Base-by-base conservation (phyloP, 2,329 filamentous ascomycete genomes). In the Cladobotryum mycophilum region DNA sequence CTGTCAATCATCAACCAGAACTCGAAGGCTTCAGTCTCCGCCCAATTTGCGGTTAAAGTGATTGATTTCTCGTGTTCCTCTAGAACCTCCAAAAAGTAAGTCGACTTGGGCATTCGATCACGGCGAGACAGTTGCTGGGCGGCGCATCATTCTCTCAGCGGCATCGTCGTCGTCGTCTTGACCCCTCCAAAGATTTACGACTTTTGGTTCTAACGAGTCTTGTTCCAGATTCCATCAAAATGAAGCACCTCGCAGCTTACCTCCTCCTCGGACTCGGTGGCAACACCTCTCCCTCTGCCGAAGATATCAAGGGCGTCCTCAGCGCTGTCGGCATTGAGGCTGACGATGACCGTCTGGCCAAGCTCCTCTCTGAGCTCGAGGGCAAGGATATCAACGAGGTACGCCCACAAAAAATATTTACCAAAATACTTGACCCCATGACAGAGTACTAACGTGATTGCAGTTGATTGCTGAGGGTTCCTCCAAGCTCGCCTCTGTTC, bases 191-290 rank as follows among this genome's bases (percentile, higher is more conserved):
- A 9, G 3, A 41, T 15, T 45, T 17, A 17, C 30, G 20, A 8
- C 36, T 7, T 6, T n/a, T 14, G 14, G 33, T 53, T 18, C 14
- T 46, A 49, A 53, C 48, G 36, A 38, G 20, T 18, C 30, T 12
- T 38, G 25, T 34, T 33, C 20, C 48, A 51, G 44, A 49, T 47
- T 49, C 41, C 35, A 64, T 66, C 74, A 95, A 85, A 89, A 97
- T 99, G 93, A 97, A 99, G 91, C 86, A 97, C 80, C 87, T 99
- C 80, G 93, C 93, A 73, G 92, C 93, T 73, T 97, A 95, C 85
- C 90, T 99, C 71, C 92, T 99, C 72, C 89, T 97, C 75, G 78
- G 79, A 79, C 87, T 97, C 65, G 92, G 82, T 73, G 93, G 93
- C 78, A 97, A 96, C 84, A 74, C 81, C 79, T 84, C 84, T 60